Base-by-base conservation (phyloP, 2,329 filamentous ascomycete genomes). In the Didymella pinodella region DNA sequence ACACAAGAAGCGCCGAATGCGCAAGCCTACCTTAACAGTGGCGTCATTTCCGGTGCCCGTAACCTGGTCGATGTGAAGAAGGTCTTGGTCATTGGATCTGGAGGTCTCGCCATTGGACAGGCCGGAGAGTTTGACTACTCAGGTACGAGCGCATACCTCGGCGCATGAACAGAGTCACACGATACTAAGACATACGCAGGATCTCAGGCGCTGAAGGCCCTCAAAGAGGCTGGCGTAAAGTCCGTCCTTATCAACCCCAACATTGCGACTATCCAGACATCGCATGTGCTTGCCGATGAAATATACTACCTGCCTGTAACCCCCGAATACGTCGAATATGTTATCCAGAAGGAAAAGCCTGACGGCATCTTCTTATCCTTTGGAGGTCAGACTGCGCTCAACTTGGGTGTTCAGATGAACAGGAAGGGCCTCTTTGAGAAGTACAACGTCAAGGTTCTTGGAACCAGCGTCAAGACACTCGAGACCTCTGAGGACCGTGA, bases 51-150 rank as follows among this genome's bases (percentile, higher is more conserved):
- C 78, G 89, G 85, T 59, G 85, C 90, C 58, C 85, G 86, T 72
- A 85, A 94, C 71, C 82, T 91, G 54, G 90, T 97, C 49, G 87
- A 97, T 76, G 93, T 98, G 65, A 96, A 96, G 84, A 98, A 98
- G 83, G 94, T 98, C 51, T 83, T 98, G 63, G 93, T 98, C 69
- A 97, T 98, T 82, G 94, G 94, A 59, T 93, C 90, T 81, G 94
- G 94, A 82, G 94, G 94, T 79, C 85, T 98, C 69, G 92, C 92
- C 77, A 98, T 98, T 86, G 94, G 94, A 65, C 94, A 98, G 81
- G 94, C 94, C 66, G 94, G 94, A 82, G 94, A 98, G 83, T 98
- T 98, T 73, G 94, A 98, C 81, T 98, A 98, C 80, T 98, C 95
- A 79, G 94, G 93, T 96, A 84, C 64, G 66, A 61, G 22, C 16